A percentile compares a stretch with the other conserved stretches of the same genome.
These are phyloP conservation scores for Pisolithus tinctorius DNA, from an alignment of 768 basidiomycete species.

Conservation along the genomic window DNA sequence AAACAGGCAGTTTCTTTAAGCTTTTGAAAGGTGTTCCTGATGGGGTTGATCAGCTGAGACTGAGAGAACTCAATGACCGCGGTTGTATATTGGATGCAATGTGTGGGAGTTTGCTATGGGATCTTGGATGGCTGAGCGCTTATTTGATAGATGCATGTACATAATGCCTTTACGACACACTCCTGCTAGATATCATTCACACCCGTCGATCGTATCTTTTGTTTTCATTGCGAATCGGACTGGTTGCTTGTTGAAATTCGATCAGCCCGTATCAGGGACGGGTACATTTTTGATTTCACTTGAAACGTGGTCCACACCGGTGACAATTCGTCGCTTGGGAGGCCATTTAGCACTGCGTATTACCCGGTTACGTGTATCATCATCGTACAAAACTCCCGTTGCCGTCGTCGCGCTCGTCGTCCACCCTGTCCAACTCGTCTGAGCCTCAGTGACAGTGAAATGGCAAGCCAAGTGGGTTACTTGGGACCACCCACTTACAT, in stretches of 20 bases:
- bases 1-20: not conserved
- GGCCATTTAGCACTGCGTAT: not conserved
- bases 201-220: no score
- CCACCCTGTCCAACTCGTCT: conserved; percentile 9
- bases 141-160: no score
- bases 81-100: no score
- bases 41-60: no score
- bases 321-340: not conserved
- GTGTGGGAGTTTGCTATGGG: no score
- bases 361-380: not conserved
- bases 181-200: no score
- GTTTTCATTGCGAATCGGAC: no score
- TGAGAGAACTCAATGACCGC: no score
- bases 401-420: conserved; percentile 5
- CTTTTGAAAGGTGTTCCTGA: not conserved
- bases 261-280: not conserved
- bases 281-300: not conserved
- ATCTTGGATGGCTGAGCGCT: no score
- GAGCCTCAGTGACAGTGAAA: conserved; percentile 8
- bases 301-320: not conserved
- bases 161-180: no score
- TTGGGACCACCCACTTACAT: conserved; percentile 64
- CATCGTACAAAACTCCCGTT: not conserved
- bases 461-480: conserved; percentile 3
- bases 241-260: no score